Conservation (phyloP, 2,329 filamentous ascomycete genomes). For the Claviceps cyperi region DNA sequence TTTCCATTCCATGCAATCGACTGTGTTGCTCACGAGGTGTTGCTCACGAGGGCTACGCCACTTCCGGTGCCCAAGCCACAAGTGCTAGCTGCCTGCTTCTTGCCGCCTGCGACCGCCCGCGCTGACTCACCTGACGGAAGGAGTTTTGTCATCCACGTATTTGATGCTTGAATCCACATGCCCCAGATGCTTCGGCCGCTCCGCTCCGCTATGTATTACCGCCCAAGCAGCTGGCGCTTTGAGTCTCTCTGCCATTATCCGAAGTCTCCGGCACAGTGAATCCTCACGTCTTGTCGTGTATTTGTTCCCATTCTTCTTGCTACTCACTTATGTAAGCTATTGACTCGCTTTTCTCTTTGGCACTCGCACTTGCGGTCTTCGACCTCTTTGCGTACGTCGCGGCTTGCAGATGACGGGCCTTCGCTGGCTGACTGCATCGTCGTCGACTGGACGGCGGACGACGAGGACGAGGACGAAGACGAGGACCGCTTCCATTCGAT, state of each 20-base stretch:
- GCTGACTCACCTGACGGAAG: not conserved
- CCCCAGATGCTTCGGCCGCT: not conserved
- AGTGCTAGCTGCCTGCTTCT: not conserved
- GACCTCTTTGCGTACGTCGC: not conserved
- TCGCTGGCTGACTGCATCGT: constrained; percentile 4
- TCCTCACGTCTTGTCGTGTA: not conserved
- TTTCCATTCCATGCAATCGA: too few relatives aligned
- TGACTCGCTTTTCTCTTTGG: not conserved
- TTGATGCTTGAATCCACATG: not conserved
- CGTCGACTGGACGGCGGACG: constrained; percentile 5
- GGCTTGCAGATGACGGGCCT: constrained; percentile 5
- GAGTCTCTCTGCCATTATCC: not conserved
- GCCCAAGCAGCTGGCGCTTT: too few relatives aligned
- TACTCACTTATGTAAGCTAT: not conserved
- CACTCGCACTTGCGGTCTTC: not conserved
- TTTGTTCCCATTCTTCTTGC: not conserved
- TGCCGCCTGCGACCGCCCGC: not conserved
- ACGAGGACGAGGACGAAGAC: not conserved
- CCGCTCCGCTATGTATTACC: not conserved
- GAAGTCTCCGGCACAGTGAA: not conserved
- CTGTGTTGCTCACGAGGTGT: too few relatives aligned
- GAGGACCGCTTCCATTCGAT: not conserved
- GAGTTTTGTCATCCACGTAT: too few relatives aligned
- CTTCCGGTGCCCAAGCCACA: not conserved
- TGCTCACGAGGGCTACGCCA: not conserved